These are phyloP conservation scores for Colletotrichum theobromicola DNA, from an alignment of 2,329 filamentous ascomycete genomes.

Conservation along the genomic window DNA sequence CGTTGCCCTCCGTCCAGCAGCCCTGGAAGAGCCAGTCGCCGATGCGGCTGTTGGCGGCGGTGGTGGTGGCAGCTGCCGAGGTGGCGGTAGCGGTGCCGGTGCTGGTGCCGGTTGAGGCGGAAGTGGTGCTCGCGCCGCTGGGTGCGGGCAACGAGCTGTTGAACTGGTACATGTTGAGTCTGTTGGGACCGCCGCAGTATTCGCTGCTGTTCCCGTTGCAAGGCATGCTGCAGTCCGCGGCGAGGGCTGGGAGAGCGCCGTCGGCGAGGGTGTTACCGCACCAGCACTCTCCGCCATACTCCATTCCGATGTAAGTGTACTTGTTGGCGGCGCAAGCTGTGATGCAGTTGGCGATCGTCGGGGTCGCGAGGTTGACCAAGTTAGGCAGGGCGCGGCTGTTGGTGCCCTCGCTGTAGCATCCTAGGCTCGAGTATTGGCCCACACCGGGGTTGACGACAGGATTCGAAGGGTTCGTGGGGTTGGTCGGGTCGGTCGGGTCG, in stretches of 20 bases:
- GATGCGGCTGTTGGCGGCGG: conserved; percentile 23
- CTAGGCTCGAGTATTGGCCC: conserved; percentile 23
- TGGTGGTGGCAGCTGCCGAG: neutral
- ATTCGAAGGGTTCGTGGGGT: conserved; percentile 18
- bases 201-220: conserved; percentile 42
- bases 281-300: conserved; percentile 47
- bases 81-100: neutral
- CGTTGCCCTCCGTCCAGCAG: conserved; percentile 40
- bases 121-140: neutral
- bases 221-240: conserved; percentile 37
- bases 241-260: conserved; percentile 33
- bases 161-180: conserved; percentile 4
- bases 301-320: conserved; percentile 38
- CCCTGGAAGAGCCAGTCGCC: conserved; percentile 37
- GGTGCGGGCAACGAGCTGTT: neutral
- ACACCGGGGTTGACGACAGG: conserved; percentile 43
- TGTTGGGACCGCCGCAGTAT: conserved; percentile 37
- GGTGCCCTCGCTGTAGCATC: conserved; percentile 26
- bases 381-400: conserved; percentile 25
- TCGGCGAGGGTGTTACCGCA: conserved; percentile 34
- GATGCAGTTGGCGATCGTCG: conserved; percentile 30
- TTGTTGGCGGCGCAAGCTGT: conserved; percentile 31
- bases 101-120: neutral
- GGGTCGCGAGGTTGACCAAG: conserved; percentile 13
- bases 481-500: conserved; percentile 18